phyloP scores from a whole-genome alignment of 345 rosid genomes.

The Brassica cretica region DNA sequence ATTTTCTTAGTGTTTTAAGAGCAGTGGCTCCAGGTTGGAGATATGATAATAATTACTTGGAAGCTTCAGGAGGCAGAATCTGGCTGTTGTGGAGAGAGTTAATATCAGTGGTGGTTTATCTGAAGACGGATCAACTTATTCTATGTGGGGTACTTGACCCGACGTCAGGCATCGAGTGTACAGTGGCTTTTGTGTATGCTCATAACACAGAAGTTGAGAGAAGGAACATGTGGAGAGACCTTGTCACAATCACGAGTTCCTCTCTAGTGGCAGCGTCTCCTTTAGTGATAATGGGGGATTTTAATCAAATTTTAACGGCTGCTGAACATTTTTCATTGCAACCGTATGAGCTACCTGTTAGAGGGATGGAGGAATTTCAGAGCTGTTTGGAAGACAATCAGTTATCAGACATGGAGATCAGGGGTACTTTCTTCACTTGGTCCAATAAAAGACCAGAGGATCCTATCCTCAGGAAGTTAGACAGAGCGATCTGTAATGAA shows the following conservation, averaged over 20 bases:
- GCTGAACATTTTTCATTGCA: not conserved
- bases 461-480: not conserved
- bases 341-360: not conserved
- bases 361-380: not conserved
- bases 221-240: no score
- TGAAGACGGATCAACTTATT: no score
- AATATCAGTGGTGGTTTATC: no score
- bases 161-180: no score
- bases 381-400: not conserved
- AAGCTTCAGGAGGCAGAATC: no score
- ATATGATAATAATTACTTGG: no score
- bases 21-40: no score
- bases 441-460: not conserved
- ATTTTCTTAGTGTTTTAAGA: not conserved
- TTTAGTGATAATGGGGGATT: not conserved
- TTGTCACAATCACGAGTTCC: not conserved
- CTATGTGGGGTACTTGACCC: no score
- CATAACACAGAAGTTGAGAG: no score
- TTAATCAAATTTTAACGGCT: not conserved
- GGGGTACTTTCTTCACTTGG: not conserved
- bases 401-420: not conserved
- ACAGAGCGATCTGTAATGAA: not conserved
- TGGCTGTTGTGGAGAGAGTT: no score
- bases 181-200: no score
- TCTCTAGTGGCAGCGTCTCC: not conserved